Evolutionary conservation across 2,329 filamentous ascomycete genomes (phyloP).

Genomic region (Coleophoma eucalyptorum): DNA sequence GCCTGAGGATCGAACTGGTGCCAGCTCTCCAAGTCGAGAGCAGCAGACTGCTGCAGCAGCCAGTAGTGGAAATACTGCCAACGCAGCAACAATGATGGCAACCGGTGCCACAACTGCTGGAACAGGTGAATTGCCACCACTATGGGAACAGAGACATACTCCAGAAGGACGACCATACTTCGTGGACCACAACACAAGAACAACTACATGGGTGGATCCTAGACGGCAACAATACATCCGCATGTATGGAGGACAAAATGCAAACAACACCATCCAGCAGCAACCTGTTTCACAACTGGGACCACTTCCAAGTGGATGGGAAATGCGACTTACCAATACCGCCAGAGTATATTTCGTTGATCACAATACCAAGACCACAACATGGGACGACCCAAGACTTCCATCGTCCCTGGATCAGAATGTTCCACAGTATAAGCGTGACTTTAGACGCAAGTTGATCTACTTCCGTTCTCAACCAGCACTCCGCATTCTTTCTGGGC

Average conservation of each 20-base stretch:
- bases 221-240: slow-evolving; percentile 96
- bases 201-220: slow-evolving; percentile 97
- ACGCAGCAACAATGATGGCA: slow-evolving; percentile 81
- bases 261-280: slow-evolving; percentile 87
- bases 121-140: slow-evolving; percentile 88
- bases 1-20: slow-evolving; percentile 90
- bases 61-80: slow-evolving; percentile 34
- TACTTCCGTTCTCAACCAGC: slow-evolving; percentile 99
- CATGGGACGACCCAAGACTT: slow-evolving; percentile 94
- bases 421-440: slow-evolving; percentile 98
- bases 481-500: slow-evolving; percentile 89
- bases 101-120: slow-evolving; percentile 93
- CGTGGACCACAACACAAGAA: slow-evolving; percentile 96
- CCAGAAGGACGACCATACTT: slow-evolving; percentile 95
- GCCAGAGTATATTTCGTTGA: slow-evolving; percentile 98
- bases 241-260: slow-evolving; percentile 90
- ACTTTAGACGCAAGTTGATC: slow-evolving; percentile 95
- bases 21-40: slow-evolving; percentile 80
- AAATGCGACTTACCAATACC: slow-evolving; percentile 98
- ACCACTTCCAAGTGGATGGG: slow-evolving; percentile 94
- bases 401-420: slow-evolving; percentile 97
- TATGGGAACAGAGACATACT: slow-evolving; percentile 95
- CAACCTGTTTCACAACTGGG: slow-evolving; percentile 96
- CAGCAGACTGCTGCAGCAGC: slow-evolving; percentile 44
- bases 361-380: slow-evolving; percentile 99